Evolutionary conservation across 2,329 filamentous ascomycete species (phyloP).

Genomic region (Xenoacremonium recifei): DNA sequence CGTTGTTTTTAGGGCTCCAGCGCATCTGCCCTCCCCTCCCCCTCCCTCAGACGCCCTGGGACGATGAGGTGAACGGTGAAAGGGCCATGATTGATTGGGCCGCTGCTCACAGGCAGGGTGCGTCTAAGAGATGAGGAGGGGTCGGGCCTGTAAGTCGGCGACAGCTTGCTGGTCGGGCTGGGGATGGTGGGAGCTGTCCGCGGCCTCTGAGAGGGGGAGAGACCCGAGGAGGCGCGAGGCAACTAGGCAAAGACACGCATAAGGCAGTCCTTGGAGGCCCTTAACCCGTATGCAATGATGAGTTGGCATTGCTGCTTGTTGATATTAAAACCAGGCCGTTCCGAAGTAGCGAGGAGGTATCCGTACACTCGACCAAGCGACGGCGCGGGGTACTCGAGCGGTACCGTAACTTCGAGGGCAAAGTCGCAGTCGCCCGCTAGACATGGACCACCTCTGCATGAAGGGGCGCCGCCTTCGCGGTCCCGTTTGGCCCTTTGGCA

Average conservation of each 20-base stretch:
- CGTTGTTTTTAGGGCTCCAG: conserved; percentile 25
- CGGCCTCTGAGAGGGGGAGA: conserved; percentile 10
- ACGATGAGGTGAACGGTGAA: conserved; percentile 25
- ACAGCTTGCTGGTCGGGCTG: no score
- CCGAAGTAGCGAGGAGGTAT: conserved; percentile 20
- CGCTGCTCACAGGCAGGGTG: conserved; percentile 1
- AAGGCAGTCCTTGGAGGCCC: conserved; percentile 25
- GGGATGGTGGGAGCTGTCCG: conserved; percentile 4
- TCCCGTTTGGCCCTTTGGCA: no score
- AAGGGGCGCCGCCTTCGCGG: conserved; percentile 1
- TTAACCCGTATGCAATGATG: conserved; percentile 69
- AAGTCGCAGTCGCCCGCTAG: neutral
- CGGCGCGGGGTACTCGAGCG: conserved; percentile 19
- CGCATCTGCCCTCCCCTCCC: neutral
- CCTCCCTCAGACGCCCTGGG: neutral
- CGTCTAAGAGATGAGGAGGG: conserved; percentile 8
- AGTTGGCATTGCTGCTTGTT: conserved; percentile 67
- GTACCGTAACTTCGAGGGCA: neutral
- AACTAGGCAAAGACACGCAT: conserved; percentile 15
- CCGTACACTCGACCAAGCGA: conserved; percentile 9
- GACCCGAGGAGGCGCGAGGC: conserved; percentile 22
- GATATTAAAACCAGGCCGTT: conserved; percentile 44
- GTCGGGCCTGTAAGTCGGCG: no score
- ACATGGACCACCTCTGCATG: conserved; percentile 2
- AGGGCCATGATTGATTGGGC: conserved; percentile 23